Percentiles rank a stretch among this genome's conserved stretches.
Evolutionary conservation across 2,329 filamentous ascomycete species (phyloP).

Genomic region (Paraconiothyrium sp.): DNA sequence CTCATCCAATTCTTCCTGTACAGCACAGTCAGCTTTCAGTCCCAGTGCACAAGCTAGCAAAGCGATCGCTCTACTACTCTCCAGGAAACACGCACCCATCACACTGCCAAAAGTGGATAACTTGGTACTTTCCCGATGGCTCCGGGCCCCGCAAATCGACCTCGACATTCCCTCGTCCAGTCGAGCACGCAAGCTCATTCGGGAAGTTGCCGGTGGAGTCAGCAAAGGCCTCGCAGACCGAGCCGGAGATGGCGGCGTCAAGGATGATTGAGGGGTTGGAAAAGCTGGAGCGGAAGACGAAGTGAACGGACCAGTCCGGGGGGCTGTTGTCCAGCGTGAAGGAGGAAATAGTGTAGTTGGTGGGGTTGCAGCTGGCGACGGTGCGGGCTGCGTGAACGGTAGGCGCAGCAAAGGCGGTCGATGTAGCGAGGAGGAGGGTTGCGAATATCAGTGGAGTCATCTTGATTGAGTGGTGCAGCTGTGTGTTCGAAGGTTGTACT

Average conservation of each 20-base stretch:
- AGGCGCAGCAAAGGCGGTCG: constrained; percentile 21
- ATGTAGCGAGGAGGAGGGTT: constrained; percentile 28
- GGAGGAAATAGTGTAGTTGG: constrained; percentile 37
- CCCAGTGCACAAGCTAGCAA: background rate
- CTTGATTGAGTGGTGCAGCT: background rate
- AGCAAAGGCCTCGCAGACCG: constrained; percentile 31
- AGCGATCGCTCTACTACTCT: too few relatives aligned
- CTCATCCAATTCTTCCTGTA: constrained; percentile 9
- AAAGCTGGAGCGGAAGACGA: constrained; percentile 37
- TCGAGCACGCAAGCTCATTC: constrained; percentile 33
- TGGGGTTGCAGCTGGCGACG: constrained; percentile 32
- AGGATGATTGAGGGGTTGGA: constrained; percentile 21
- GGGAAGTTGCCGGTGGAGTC: constrained; percentile 25
- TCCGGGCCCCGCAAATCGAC: constrained; percentile 30
- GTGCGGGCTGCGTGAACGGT: background rate
- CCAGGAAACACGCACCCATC: constrained; percentile 31
- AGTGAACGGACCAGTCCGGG: constrained; percentile 31
- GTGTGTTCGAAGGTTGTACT: background rate
- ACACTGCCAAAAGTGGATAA: constrained; percentile 42
- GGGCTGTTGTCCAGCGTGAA: constrained; percentile 25
- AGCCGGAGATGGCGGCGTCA: constrained; percentile 30
- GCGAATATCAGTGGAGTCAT: constrained; percentile 26
- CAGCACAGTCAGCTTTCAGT: background rate
- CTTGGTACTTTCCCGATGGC: constrained; percentile 31
- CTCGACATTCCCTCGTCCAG: constrained; percentile 27